These are phyloP conservation scores for Berberis vulgaris DNA, from an alignment of 164 flowering plant genomes.

Conservation along the genomic window DNA sequence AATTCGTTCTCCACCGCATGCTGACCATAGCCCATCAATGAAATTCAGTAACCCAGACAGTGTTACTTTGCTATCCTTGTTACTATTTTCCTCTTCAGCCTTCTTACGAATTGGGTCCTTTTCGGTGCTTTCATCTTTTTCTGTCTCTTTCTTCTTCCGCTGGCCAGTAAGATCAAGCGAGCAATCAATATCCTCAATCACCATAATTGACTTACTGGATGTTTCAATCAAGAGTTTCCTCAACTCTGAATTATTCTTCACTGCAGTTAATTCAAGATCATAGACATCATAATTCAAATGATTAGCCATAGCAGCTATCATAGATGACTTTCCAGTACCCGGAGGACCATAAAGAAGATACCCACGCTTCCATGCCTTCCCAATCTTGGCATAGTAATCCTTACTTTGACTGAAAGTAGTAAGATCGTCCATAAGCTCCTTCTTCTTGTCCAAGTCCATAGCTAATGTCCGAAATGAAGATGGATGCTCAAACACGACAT, in stretches of 20 bases:
- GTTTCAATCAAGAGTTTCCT: conserved; percentile 47
- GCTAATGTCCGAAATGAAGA: conserved; percentile 46
- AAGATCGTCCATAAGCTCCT: conserved; percentile 38
- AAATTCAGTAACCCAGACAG: conserved; percentile 48
- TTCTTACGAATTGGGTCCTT: conserved; percentile 2
- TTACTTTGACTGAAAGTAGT: conserved; percentile 26
- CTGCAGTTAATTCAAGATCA: conserved; percentile 54
- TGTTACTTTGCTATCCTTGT: conserved; percentile 30
- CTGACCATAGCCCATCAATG: conserved; percentile 56
- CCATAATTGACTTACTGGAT: conserved; percentile 42
- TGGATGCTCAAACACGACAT: conserved; percentile 43
- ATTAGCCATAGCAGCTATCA: conserved; percentile 73
- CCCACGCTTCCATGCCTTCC: conserved; percentile 64
- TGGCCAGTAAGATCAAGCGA: conserved; percentile 43
- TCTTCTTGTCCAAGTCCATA: conserved; percentile 39
- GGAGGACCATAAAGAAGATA: conserved; percentile 63
- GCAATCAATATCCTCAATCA: conserved; percentile 70
- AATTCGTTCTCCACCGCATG: conserved; percentile 41
- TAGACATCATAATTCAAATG: conserved; percentile 46
- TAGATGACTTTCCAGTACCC: conserved; percentile 61
- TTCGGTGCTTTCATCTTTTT: conserved; percentile 8
- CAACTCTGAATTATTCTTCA: conserved; percentile 43
- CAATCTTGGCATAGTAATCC: conserved; percentile 39
- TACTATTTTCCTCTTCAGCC: conserved; percentile 5
- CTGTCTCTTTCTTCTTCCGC: conserved; percentile 23